Conservation (phyloP, 495 filamentous ascomycete species). For the Gamarada debralockiae region DNA sequence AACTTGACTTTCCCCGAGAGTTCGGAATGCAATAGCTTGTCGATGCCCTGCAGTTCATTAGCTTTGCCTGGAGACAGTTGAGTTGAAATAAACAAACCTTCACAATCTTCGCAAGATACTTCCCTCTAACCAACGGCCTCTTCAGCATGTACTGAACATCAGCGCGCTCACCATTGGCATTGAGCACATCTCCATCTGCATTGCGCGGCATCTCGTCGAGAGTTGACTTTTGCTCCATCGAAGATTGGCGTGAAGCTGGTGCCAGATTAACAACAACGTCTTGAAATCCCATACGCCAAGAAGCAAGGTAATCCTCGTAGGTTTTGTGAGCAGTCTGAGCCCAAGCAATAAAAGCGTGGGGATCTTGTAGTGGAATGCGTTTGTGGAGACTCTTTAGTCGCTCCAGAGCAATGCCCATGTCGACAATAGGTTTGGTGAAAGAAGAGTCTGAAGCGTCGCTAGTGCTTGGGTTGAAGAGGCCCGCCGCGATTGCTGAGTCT, state of each 20-base stretch:
- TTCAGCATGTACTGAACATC: constrained; percentile 94
- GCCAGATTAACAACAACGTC: constrained; percentile 93
- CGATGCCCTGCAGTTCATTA: constrained; percentile 35
- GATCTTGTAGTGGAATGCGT: constrained; percentile 66
- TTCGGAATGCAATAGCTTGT: constrained; percentile 28
- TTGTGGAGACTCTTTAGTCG: constrained; percentile 76
- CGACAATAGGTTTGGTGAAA: constrained; percentile 81
- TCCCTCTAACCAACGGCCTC: constrained; percentile 80
- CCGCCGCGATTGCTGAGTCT: constrained; percentile 59
- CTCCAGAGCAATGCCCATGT: constrained; percentile 91
- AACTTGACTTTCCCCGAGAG: constrained; percentile 28
- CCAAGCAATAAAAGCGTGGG: constrained; percentile 72
- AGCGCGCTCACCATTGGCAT: constrained; percentile 74
- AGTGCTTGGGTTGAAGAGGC: constrained; percentile 59
- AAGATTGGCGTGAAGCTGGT: constrained; percentile 45
- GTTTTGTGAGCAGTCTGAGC: constrained; percentile 68
- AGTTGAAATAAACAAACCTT: constrained; percentile 45
- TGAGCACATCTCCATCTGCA: constrained; percentile 72
- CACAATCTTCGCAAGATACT: constrained; percentile 81
- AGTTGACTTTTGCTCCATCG: constrained; percentile 44
- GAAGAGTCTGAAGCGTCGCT: constrained; percentile 45
- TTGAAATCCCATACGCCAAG: constrained; percentile 93
- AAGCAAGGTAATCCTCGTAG: constrained; percentile 83
- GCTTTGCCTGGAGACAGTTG: constrained; percentile 24
- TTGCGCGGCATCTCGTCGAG: constrained; percentile 65